Evolutionary conservation across 2,329 filamentous ascomycete species (phyloP).

Genomic region (Fusarium sp.): DNA sequence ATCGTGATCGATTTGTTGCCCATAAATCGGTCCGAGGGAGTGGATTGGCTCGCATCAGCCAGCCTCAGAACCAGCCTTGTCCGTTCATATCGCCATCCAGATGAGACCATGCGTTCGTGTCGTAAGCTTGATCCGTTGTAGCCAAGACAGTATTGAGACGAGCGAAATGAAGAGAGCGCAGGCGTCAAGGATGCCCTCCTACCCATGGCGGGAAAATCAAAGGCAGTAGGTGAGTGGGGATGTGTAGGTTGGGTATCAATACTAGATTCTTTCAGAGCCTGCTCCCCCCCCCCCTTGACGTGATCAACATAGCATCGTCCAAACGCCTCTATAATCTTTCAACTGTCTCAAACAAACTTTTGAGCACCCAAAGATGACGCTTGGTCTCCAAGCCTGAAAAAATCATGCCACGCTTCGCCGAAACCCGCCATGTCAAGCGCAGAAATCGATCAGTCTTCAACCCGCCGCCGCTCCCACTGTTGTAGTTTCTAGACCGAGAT

Average conservation of each 20-base stretch:
- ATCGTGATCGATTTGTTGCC: constrained; percentile 51
- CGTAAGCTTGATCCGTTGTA: not conserved
- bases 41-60: constrained; percentile 51
- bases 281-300: constrained; percentile 13
- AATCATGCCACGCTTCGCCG: constrained; percentile 13
- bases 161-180: not conserved
- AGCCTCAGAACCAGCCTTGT: constrained; percentile 36
- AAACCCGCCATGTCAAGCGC: not conserved
- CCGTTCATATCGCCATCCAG: constrained; percentile 48
- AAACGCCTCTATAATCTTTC: constrained; percentile 33
- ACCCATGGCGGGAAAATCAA: constrained; percentile 24
- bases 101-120: constrained; percentile 49
- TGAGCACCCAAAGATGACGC: constrained; percentile 3
- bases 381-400: constrained; percentile 14
- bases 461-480: not conserved
- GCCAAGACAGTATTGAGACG: not conserved
- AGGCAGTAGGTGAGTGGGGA: constrained; percentile 1
- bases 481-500: not conserved
- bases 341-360: constrained; percentile 3
- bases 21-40: constrained; percentile 46
- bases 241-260: constrained; percentile 28
- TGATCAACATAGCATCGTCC: constrained; percentile 30
- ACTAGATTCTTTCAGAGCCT: constrained; percentile 21
- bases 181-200: not conserved
- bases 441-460: constrained; percentile 3